Evolutionary conservation across 1,139 yeast genomes (phyloP), one percentile per base, ranked within the genome.

Genomic region (Suhomyces terraborum): DNA sequence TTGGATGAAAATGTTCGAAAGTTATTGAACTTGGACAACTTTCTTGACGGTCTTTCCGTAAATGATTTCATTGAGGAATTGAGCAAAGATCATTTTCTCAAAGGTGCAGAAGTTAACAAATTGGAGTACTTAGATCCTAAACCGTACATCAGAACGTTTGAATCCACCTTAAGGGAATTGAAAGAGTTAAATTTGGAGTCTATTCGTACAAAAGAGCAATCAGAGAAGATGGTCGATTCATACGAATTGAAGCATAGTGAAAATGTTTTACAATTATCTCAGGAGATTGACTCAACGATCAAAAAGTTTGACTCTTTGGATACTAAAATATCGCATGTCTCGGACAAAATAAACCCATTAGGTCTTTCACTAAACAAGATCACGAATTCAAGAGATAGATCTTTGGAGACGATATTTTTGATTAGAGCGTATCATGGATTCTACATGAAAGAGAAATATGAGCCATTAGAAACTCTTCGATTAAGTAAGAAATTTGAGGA

Each of bases 121-220:
- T 59, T 76, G 29, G 78, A 77, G 40, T 77, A 77, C 58, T 61
- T 85, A 41, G 97, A 93, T 59, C 97, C 98, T 1, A 89, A 88
- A 53, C 98, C 98, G 2, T 91, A 88, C 59, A 93, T 93, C 40
- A 77, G 96, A 54, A 88, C 96, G 0, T 91, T 93, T 62, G 98
- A 91, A 61, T 81, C 93, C 2, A 88, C 94, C 1, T 67, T 89
- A 34, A 73, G 82, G 40, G 94, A 88, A 56, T 66, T 88, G 48
- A 79, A 82, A 52, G 72, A 72, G 37, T 63, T 89, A 34, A 74
- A 74, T 37, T 71, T 70, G 1, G 82, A 82, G 36, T 80, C 89
- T 2, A 59, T 67, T 6, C 58, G 62, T 9, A 73, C 72, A 43
- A 80, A 78, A 47, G 65, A 61, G 1, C 65, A 63, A 12, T 68